Evolutionary conservation across 805 yeast genomes (phyloP), one percentile per base, ranked within the genome.

Genomic region (Candida quercuum): DNA sequence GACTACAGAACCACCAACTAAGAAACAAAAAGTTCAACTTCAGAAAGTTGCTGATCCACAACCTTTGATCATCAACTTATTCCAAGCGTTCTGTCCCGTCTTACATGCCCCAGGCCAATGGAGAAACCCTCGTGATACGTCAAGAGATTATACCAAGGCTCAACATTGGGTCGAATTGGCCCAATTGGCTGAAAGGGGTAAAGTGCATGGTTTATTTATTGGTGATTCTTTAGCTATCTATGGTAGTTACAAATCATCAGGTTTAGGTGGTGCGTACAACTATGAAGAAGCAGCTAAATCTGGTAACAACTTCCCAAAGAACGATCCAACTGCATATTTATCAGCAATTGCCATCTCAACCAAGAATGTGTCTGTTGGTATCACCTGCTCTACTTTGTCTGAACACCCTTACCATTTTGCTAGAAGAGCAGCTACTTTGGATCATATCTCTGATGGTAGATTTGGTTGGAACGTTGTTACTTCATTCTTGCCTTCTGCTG

Each of bases 301-400:
- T 20, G 41, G 41, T 17, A 35, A 38, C 19, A 38, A 38, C 25
- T 38, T 38, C 25, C 41, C 41, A 17, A 38, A 38, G 33, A 38
- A 38, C 27, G 41, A 61, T 34, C 66, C 64, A 18, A 55, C 61
- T 41, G 61, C 61, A 17, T 52, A 55, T 17, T 52, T 60, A 18
- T 42, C 57, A 20, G 56, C 49, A 15, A 60, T 66, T 65, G 68
- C 71, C 9, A 60, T 66, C 3, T 68, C 60, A 4, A 67, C 72
- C 6, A 49, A 60, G 35, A 61, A 58, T 28, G 45, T 67, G 21
- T 48, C 61, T 8, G 66, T 66, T 44, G 72, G 68, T 10, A 49
- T 67, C 24, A 67, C 72, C 6, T 61, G 63, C 31, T 59, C 67
- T 5, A 67, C 72, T 6, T 57, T 68, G 20, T 61, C 63, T 40